These are phyloP conservation scores for Globisporangium orthogonon DNA, from an alignment of 352 stramenopile species.

Conservation along the genomic window DNA sequence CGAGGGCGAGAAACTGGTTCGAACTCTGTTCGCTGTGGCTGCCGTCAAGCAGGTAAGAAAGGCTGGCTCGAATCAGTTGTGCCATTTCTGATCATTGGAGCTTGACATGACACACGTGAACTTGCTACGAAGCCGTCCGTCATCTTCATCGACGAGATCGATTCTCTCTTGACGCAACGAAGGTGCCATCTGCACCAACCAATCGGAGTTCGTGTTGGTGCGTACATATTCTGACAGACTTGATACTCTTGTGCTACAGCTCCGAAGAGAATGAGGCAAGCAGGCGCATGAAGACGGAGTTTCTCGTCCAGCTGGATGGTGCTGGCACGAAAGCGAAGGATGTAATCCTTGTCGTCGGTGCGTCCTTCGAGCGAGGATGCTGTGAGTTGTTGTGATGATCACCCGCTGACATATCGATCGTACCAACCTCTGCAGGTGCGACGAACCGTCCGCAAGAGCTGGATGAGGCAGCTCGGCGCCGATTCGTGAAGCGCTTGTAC, in stretches of 20 bases:
- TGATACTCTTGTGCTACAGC: conserved; percentile 17
- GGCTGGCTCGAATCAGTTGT: not conserved
- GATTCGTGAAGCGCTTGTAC: conserved; percentile 98
- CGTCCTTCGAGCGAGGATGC: not conserved
- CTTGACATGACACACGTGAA: not conserved
- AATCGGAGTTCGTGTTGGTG: no score
- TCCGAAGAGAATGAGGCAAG: conserved; percentile 97
- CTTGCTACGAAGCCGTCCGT: conserved; percentile 81
- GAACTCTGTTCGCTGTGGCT: conserved; percentile 96
- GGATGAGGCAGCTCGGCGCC: conserved; percentile 94
- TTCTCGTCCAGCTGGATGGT: conserved; percentile 97
- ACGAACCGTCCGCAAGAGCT: conserved; percentile 98
- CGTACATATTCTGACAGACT: not conserved
- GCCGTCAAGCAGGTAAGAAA: conserved; percentile 75
- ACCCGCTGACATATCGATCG: not conserved
- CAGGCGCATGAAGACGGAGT: conserved; percentile 98
- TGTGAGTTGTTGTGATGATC: not conserved
- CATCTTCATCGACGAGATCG: conserved; percentile 99
- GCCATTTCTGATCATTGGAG: not conserved
- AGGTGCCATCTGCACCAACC: conserved; percentile 31
- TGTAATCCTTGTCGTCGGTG: conserved; percentile 87
- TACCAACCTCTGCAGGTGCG: conserved; percentile 51
- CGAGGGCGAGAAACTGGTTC: conserved; percentile 97
- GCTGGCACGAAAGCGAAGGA: conserved; percentile 89
- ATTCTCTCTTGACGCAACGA: conserved; percentile 96